These are phyloP conservation scores for Yamadazyma sp. DNA, from an alignment of 805 yeast species.

Conservation along the genomic window DNA sequence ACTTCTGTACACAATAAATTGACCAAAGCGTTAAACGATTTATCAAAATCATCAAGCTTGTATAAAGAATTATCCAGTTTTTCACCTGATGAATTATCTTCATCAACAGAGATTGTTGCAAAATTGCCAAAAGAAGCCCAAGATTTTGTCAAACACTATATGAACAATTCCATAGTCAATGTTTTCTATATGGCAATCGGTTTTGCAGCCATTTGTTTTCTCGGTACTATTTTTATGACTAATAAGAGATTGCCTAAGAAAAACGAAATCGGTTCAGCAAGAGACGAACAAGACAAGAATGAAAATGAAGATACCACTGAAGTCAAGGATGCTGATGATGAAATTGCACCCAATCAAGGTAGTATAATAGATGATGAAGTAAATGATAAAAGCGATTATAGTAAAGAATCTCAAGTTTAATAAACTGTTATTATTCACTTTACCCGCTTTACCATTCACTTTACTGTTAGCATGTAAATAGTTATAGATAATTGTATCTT, in stretches of 20 bases:
- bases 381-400: no score
- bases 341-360: no score
- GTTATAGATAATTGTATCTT: no score
- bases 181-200: constrained; percentile 43
- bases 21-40: constrained; percentile 5
- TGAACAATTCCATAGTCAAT: constrained; percentile 37
- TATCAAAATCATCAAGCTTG: constrained; percentile 10
- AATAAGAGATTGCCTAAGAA: constrained; percentile 25
- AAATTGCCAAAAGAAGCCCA: constrained; percentile 20
- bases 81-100: constrained; percentile 4
- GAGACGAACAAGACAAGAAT: neutral
- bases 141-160: constrained; percentile 19
- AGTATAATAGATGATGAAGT: no score
- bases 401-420: no score
- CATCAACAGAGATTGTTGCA: constrained; percentile 5
- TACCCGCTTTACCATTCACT: no score
- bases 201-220: constrained; percentile 25
- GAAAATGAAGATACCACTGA: no score
- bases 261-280: constrained; percentile 2
- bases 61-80: constrained; percentile 5
- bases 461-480: no score
- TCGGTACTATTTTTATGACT: constrained; percentile 33
- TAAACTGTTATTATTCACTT: no score
- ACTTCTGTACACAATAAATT: constrained; percentile 8
- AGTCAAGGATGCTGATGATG: no score